phyloP scores from a whole-genome alignment of 2,329 filamentous ascomycete species.

The Shiraia sp. region DNA sequence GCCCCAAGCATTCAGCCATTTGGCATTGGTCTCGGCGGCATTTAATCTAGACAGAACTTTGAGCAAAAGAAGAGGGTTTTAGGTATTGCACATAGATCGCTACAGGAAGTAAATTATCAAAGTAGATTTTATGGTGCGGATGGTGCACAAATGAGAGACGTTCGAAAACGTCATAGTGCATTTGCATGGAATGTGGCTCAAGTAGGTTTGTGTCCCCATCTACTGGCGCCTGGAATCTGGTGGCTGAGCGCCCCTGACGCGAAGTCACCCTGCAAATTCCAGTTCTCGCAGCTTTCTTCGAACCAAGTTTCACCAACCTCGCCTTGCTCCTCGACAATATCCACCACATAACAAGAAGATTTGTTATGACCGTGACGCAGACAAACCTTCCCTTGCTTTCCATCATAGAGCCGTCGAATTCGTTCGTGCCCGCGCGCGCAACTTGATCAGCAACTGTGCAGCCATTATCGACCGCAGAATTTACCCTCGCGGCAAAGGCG shows the following conservation, averaged over 20 bases:
- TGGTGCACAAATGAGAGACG: too few species aligned
- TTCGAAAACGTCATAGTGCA: slow-evolving; percentile 21
- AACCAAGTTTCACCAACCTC: background rate
- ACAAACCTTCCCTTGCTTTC: background rate
- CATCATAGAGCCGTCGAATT: too few species aligned
- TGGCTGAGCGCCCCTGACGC: slow-evolving; percentile 17
- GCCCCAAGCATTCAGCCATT: slow-evolving; percentile 76
- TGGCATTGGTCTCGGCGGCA: slow-evolving; percentile 75
- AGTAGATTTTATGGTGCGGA: too few species aligned
- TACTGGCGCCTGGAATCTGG: slow-evolving; percentile 10
- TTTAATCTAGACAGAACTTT: slow-evolving; percentile 69
- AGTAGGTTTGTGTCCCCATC: slow-evolving; percentile 8
- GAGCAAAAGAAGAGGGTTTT: slow-evolving; percentile 9
- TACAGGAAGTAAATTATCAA: too few species aligned
- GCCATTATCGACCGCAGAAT: background rate
- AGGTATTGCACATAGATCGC: background rate
- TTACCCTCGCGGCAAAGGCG: slow-evolving; percentile 7
- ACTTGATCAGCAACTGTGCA: background rate
- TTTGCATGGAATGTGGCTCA: slow-evolving; percentile 1
- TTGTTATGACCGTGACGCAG: background rate
- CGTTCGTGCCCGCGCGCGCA: too few species aligned
- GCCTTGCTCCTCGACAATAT: slow-evolving; percentile 2
- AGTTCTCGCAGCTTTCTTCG: too few species aligned
- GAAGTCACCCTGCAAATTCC: slow-evolving; percentile 14
- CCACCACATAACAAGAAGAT: background rate